Conservation (phyloP, 2,329 filamentous ascomycete genomes). For the Penicillium sp. region DNA sequence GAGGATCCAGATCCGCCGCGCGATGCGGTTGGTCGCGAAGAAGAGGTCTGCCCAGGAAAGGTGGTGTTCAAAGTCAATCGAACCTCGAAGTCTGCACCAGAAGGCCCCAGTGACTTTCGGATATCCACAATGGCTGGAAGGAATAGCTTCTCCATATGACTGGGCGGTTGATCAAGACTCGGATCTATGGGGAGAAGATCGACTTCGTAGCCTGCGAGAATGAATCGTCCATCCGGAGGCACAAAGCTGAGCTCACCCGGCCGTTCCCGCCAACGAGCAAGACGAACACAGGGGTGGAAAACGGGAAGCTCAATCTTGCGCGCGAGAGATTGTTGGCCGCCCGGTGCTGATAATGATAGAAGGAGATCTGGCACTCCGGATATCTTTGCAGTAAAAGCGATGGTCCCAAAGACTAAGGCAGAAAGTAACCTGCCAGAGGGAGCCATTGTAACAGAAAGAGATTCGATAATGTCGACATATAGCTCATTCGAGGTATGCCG, state of each 20-base stretch:
- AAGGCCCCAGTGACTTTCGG: slow-evolving; percentile 73
- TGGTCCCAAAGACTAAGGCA: slow-evolving; percentile 86
- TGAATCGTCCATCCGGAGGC: slow-evolving; percentile 90
- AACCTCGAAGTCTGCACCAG: slow-evolving; percentile 86
- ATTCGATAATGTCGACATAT: slow-evolving; percentile 94
- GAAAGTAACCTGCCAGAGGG: slow-evolving; percentile 86
- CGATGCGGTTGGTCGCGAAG: slow-evolving; percentile 44
- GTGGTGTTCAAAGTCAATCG: slow-evolving; percentile 71
- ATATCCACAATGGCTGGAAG: slow-evolving; percentile 82
- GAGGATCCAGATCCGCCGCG: slow-evolving; percentile 51
- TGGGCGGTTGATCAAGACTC: slow-evolving; percentile 59
- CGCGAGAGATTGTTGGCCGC: slow-evolving; percentile 74
- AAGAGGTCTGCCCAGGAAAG: slow-evolving; percentile 56
- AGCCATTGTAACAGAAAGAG: slow-evolving; percentile 81
- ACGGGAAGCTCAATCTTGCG: slow-evolving; percentile 83
- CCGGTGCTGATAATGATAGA: slow-evolving; percentile 76
- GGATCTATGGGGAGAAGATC: slow-evolving; percentile 77
- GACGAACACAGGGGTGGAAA: slow-evolving; percentile 91
- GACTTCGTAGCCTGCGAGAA: slow-evolving; percentile 91
- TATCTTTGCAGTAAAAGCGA: slow-evolving; percentile 93
- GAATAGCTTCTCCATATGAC: slow-evolving; percentile 66
- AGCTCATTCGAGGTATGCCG: slow-evolving; percentile 96
- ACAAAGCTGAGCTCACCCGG: slow-evolving; percentile 95
- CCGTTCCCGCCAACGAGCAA: slow-evolving; percentile 85
- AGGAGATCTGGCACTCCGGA: slow-evolving; percentile 92